phyloP scores from a whole-genome alignment of 345 rosid species.

The Lepidium africanum region DNA sequence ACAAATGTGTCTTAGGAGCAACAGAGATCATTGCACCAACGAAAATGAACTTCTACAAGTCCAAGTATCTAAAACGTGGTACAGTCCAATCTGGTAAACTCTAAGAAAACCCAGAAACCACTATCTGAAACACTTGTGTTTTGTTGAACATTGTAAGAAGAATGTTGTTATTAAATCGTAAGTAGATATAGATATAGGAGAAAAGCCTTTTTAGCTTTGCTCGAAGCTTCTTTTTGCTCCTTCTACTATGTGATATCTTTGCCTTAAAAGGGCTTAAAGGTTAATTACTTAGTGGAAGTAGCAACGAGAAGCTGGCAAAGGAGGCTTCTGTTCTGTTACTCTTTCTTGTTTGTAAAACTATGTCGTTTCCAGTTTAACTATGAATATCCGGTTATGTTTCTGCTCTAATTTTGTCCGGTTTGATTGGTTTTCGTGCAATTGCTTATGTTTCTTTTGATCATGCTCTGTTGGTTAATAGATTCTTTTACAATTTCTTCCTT shows the following conservation, averaged over 20 bases:
- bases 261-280: conserved; percentile 55
- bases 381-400: background rate
- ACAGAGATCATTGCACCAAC: conserved; percentile 65
- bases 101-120: background rate
- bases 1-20: conserved; percentile 66
- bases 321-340: conserved; percentile 24
- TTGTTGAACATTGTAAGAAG: conserved; percentile 2
- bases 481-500: background rate
- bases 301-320: conserved; percentile 93
- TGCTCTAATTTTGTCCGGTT: background rate
- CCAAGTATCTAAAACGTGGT: conserved; percentile 23
- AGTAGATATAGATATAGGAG: conserved; percentile 25
- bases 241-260: conserved; percentile 60
- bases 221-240: conserved; percentile 90
- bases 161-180: background rate
- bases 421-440: background rate
- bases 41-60: conserved; percentile 38
- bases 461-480: background rate
- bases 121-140: background rate
- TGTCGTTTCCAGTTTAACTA: conserved; percentile 1
- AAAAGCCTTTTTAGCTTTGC: conserved; percentile 26
- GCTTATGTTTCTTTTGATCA: background rate
- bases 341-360: conserved; percentile 6
- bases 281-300: conserved; percentile 74
- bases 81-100: background rate